Evolutionary conservation across 2,329 filamentous ascomycete species (phyloP).

Genomic region (Phaeosphaeriaceae sp.): DNA sequence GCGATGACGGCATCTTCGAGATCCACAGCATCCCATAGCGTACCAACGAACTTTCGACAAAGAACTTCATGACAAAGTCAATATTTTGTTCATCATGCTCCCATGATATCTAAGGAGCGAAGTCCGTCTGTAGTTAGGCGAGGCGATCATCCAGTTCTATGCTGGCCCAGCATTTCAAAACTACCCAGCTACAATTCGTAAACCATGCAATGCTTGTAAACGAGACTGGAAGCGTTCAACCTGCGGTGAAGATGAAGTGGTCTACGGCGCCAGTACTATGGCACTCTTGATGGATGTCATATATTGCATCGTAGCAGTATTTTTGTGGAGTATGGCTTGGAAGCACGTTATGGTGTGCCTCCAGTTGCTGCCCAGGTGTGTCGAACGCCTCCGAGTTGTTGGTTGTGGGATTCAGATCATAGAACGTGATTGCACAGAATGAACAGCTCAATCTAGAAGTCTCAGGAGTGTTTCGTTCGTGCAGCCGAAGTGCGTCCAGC

Average conservation of each 20-base stretch:
- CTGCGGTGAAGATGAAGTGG: no score
- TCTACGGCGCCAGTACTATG: neutral
- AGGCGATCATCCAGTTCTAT: no score
- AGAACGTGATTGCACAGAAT: neutral
- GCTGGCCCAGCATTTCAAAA: no score
- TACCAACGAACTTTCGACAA: no score
- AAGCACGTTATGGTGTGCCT: neutral
- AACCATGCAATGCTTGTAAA: no score
- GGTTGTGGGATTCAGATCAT: neutral
- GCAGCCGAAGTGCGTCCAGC: neutral
- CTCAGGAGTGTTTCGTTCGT: neutral
- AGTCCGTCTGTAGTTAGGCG: no score
- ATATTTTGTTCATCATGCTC: no score
- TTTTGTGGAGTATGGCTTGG: neutral
- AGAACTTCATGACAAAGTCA: no score
- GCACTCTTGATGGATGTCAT: neutral
- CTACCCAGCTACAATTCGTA: no score
- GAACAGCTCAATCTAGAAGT: neutral
- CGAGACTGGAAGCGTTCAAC: no score
- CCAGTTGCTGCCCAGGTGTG: neutral
- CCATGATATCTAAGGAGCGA: no score
- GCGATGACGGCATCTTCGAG: slow-evolving; percentile 28
- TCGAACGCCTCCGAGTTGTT: neutral
- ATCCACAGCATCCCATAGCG: slow-evolving; percentile 4
- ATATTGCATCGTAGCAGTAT: neutral